Evolutionary conservation across 129 eudicot genomes (phyloP).

Genomic region (Pseudognaphalium luteoalbum): DNA sequence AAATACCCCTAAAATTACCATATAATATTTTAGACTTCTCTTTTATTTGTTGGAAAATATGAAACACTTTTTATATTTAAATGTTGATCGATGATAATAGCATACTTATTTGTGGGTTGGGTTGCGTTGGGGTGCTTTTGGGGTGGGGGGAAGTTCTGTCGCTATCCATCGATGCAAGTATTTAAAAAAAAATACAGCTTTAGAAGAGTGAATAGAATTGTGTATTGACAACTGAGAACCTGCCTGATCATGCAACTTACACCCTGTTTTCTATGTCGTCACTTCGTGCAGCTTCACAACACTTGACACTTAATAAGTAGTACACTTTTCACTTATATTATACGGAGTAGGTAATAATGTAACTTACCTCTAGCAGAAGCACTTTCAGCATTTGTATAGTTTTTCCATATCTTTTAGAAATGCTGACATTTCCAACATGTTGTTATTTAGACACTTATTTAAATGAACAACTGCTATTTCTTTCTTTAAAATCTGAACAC

Average conservation of each 20-base stretch:
- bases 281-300: too few species aligned
- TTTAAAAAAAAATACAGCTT: not conserved
- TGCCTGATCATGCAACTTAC: too few species aligned
- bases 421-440: not conserved
- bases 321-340: not conserved
- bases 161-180: not conserved
- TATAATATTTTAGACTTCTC: not conserved
- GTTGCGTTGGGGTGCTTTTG: too few species aligned
- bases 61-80: not conserved
- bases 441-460: not conserved
- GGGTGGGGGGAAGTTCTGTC: not conserved
- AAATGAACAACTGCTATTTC: not conserved
- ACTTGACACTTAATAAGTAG: not conserved
- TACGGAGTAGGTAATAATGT: not conserved
- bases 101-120: too few species aligned
- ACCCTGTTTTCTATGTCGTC: too few species aligned
- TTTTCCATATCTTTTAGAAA: slow-evolving; percentile 9
- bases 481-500: not conserved
- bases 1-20: not conserved
- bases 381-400: not conserved
- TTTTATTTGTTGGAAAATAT: not conserved
- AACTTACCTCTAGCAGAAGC: not conserved
- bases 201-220: not conserved
- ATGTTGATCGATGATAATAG: not conserved
- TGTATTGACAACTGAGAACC: not conserved